Conservation (phyloP, 352 stramenopile species). For the Pythium pectinolyticum region DNA sequence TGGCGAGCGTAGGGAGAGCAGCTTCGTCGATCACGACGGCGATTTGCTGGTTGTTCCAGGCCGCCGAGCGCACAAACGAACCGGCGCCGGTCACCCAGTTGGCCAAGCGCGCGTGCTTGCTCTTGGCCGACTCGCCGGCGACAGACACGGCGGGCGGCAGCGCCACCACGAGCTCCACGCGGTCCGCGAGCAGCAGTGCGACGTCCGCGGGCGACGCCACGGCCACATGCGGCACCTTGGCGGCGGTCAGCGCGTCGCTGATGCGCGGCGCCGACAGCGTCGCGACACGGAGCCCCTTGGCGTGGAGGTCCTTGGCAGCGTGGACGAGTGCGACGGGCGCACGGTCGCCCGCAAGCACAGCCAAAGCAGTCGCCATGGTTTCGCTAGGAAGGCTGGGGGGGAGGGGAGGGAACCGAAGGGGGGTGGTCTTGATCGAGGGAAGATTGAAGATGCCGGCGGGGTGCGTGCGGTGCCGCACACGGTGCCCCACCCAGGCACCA, state of each 20-base stretch:
- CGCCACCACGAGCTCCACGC: slow-evolving; percentile 66
- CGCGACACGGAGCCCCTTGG: slow-evolving; percentile 57
- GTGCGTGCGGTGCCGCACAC: slow-evolving; percentile 17
- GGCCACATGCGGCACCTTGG: slow-evolving; percentile 76
- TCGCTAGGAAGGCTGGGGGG: neutral
- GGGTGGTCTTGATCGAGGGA: neutral
- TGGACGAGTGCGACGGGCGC: slow-evolving; percentile 48
- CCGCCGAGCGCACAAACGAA: slow-evolving; percentile 78
- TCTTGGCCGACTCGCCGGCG: slow-evolving; percentile 36
- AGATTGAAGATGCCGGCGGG: slow-evolving; percentile 18
- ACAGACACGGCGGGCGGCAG: slow-evolving; percentile 41
- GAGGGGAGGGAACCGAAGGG: neutral
- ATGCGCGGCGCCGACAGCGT: slow-evolving; percentile 55
- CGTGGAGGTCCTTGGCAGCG: slow-evolving; percentile 51
- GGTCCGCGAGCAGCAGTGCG: slow-evolving; percentile 67
- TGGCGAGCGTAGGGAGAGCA: slow-evolving; percentile 50
- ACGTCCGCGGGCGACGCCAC: slow-evolving; percentile 63
- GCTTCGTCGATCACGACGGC: slow-evolving; percentile 71
- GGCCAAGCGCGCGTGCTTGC: slow-evolving; percentile 46
- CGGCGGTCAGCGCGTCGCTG: slow-evolving; percentile 58
- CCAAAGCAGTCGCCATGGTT: slow-evolving; percentile 50
- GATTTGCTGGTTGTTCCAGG: slow-evolving; percentile 88
- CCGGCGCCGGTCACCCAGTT: slow-evolving; percentile 74
- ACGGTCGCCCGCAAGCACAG: slow-evolving; percentile 66
- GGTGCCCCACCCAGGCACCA: slow-evolving; percentile 1